Evolutionary conservation across 2,329 filamentous ascomycete genomes (phyloP).

Genomic region (Aureobasidium sp.): DNA sequence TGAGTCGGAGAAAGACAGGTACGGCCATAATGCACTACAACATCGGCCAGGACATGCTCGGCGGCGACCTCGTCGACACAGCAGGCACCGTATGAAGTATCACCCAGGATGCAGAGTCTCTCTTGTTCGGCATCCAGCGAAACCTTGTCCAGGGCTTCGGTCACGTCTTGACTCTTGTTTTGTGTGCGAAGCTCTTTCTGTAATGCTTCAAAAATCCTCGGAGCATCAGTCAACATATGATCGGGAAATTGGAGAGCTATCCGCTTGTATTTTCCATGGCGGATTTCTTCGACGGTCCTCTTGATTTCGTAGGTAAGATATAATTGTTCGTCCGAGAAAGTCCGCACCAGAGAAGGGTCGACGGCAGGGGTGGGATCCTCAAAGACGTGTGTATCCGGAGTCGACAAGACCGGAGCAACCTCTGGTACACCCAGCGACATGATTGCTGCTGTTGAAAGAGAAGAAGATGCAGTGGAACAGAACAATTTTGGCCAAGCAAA

Average conservation of each 20-base stretch:
- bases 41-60: slow-evolving; percentile 83
- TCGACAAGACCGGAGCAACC: slow-evolving; percentile 52
- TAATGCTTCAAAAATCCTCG: slow-evolving; percentile 65
- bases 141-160: not conserved
- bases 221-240: slow-evolving; percentile 79
- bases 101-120: slow-evolving; percentile 74
- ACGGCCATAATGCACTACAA: slow-evolving; percentile 88
- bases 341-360: slow-evolving; percentile 26
- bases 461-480: not conserved
- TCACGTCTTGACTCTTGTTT: not conserved
- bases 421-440: slow-evolving; percentile 20
- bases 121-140: slow-evolving; percentile 21
- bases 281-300: slow-evolving; percentile 69
- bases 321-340: slow-evolving; percentile 60
- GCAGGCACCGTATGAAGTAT: slow-evolving; percentile 94
- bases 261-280: slow-evolving; percentile 59
- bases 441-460: not conserved
- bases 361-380: slow-evolving; percentile 43
- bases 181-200: slow-evolving; percentile 37
- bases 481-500: not conserved
- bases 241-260: slow-evolving; percentile 96
- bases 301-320: slow-evolving; percentile 73
- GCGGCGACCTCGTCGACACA: slow-evolving; percentile 96
- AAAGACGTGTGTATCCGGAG: slow-evolving; percentile 53
- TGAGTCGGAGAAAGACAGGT: slow-evolving; percentile 87